These are phyloP conservation scores for Cystobasidiaceae sp. DNA, from an alignment of 1,284 basidiomycete species.

Conservation along the genomic window DNA sequence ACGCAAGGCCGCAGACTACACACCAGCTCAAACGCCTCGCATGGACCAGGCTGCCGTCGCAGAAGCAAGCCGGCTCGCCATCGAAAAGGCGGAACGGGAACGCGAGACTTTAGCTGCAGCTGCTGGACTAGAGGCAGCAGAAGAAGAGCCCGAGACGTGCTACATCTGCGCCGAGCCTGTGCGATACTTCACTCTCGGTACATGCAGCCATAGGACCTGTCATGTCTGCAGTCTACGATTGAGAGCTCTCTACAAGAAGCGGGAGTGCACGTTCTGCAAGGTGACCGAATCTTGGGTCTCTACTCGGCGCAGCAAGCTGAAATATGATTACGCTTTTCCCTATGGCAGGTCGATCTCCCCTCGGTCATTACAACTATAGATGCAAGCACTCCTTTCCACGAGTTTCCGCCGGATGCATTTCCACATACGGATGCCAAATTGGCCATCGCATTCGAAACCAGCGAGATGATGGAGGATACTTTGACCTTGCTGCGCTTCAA, in stretches of 20 bases:
- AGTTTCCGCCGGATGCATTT: conserved; percentile 56
- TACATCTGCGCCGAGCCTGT: conserved; percentile 96
- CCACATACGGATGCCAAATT: conserved; percentile 71
- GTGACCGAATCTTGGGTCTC: conserved; percentile 49
- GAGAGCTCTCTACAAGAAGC: conserved; percentile 77
- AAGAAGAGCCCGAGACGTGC: conserved; percentile 55
- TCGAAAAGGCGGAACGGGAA: conserved; percentile 7
- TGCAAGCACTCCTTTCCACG: conserved; percentile 54
- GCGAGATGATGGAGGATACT: conserved; percentile 89
- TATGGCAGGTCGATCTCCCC: conserved; percentile 63
- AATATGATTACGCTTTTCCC: neutral
- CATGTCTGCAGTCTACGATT: conserved; percentile 89
- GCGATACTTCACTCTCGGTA: conserved; percentile 79
- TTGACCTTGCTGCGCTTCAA: conserved; percentile 73
- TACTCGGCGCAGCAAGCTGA: neutral
- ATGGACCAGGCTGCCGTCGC: conserved; percentile 17
- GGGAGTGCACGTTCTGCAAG: conserved; percentile 95
- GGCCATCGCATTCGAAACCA: conserved; percentile 77
- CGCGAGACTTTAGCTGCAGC: conserved; percentile 7
- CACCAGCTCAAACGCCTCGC: conserved; percentile 11
- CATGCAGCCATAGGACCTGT: conserved; percentile 88
- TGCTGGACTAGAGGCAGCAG: neutral
- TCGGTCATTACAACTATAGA: conserved; percentile 66
- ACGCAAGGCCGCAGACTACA: conserved; percentile 25
- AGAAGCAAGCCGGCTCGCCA: conserved; percentile 17